These are phyloP conservation scores for Ammopiptanthus mongolicus DNA, from an alignment of 306 rosid species.

Conservation along the genomic window DNA sequence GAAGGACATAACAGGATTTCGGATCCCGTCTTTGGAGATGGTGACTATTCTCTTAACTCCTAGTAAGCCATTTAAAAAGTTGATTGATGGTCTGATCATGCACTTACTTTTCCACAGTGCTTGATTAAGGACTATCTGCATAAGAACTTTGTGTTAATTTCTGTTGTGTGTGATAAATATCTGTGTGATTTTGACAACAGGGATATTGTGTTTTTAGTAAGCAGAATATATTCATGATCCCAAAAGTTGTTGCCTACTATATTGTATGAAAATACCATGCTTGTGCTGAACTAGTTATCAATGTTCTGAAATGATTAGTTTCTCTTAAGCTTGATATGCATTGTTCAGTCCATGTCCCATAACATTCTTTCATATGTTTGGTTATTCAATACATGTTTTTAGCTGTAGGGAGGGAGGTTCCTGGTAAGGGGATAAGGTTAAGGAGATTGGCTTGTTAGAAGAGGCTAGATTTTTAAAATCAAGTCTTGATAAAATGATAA, in stretches of 20 bases:
- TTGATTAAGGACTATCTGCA: slow-evolving; percentile 20
- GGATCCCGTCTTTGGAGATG: slow-evolving; percentile 78
- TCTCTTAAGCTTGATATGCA: background rate
- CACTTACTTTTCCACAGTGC: slow-evolving; percentile 9
- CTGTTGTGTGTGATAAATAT: background rate
- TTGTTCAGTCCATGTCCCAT: background rate
- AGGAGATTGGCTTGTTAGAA: background rate
- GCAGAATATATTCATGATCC: background rate
- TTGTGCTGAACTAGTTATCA: background rate
- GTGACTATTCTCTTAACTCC: slow-evolving; percentile 67
- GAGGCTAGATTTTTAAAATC: background rate
- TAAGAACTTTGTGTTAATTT: background rate
- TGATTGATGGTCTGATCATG: slow-evolving; percentile 24
- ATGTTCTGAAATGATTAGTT: background rate
- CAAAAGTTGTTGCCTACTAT: background rate
- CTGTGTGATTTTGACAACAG: background rate
- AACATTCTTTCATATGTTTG: background rate
- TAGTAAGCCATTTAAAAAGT: slow-evolving; percentile 41
- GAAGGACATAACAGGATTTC: slow-evolving; percentile 56
- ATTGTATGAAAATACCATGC: background rate
- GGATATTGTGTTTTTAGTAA: background rate
- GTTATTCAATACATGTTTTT: background rate
- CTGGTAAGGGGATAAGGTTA: no score
- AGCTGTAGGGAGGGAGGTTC: no score
- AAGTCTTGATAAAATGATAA: background rate